A percentile compares a stretch with the other conserved stretches of the same genome.
These are phyloP conservation scores for Monilinia aucupariae DNA, from an alignment of 2,329 filamentous ascomycete genomes.

Conservation along the genomic window DNA sequence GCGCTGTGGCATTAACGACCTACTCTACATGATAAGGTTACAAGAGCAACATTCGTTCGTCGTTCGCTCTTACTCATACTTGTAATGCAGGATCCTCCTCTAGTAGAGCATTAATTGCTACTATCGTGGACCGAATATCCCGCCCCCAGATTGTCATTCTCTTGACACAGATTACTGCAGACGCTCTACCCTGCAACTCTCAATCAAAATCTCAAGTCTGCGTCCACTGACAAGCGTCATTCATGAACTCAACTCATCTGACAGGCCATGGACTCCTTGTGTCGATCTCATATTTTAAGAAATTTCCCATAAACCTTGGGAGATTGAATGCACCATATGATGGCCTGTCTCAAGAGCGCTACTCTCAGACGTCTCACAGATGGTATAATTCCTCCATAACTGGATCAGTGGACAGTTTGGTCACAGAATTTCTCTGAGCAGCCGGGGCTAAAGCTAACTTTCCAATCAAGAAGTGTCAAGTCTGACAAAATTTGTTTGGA, in stretches of 20 bases:
- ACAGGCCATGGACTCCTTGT: constrained; percentile 1
- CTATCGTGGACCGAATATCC: neutral
- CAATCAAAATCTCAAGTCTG: neutral
- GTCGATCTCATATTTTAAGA: constrained; percentile 3
- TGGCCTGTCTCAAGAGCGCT: constrained; percentile 7
- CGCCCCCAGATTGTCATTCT: neutral
- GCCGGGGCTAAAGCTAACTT: neutral
- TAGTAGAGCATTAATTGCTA: neutral
- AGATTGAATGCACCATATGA: neutral
- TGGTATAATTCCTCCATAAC: neutral
- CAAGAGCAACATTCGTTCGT: neutral
- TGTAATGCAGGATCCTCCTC: neutral
- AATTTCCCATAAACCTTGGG: neutral
- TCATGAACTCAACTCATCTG: neutral
- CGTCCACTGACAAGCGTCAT: neutral
- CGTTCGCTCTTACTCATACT: neutral
- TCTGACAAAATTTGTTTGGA: constrained; percentile 12
- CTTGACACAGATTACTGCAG: neutral
- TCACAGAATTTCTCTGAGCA: neutral
- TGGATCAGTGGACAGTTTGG: neutral
- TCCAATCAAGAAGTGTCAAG: neutral
- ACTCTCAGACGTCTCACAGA: constrained; percentile 3
- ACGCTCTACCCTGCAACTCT: neutral
- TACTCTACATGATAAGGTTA: neutral
- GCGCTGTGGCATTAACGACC: neutral